Evolutionary conservation across 2,329 filamentous ascomycete species (phyloP), one percentile per base, ranked within the genome.

Genomic region (Pyrenophora seminiperda): DNA sequence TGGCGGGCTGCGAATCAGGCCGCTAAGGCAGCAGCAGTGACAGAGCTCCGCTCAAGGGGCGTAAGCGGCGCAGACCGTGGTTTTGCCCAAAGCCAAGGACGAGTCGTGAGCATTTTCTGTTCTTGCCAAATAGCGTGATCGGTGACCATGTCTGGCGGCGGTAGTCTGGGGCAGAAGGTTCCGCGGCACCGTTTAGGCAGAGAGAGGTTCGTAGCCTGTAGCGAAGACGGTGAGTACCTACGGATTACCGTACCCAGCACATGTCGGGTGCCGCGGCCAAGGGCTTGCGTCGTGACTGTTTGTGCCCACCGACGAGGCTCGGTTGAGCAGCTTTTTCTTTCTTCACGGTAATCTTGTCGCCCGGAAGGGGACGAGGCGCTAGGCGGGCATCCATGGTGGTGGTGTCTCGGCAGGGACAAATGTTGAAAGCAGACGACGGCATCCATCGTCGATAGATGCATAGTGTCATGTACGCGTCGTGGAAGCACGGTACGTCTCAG

Each of bases 401-500:
- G 43, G 22, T 32, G 55, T 50, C 54, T 63, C 61, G 59, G 58
- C 58, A 55, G 50, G 42, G 44, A 54, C 30, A 51, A 53, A 62
- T 53, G 49, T 63, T 60, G 50, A 52, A 61, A 57, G 34, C 43
- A 57, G 56, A 58, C 52, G 58, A 59, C 63, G 54, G 63, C 55
- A 49, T 50, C 47, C 59, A 64, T 51, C 50, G 53, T 60, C 57
- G 57, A 62, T 60, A 54, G 39, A 58, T 51, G 32, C 51, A 55
- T 65, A 57, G 52, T 62, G 61, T 58, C 42, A 61, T 58, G 61
- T 60, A 63, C 65, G 65, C 61, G 65, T 68, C 54, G 49, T 52
- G 49, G 43, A 62, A 61, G 63, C 66, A 62, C 65, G 61, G 57
- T 66, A 68, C 60, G 67, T 71, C 65, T 70, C 67, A 70, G 66